phyloP scores from a whole-genome alignment of 352 stramenopile species.

The Thalassiosira delicatula region DNA sequence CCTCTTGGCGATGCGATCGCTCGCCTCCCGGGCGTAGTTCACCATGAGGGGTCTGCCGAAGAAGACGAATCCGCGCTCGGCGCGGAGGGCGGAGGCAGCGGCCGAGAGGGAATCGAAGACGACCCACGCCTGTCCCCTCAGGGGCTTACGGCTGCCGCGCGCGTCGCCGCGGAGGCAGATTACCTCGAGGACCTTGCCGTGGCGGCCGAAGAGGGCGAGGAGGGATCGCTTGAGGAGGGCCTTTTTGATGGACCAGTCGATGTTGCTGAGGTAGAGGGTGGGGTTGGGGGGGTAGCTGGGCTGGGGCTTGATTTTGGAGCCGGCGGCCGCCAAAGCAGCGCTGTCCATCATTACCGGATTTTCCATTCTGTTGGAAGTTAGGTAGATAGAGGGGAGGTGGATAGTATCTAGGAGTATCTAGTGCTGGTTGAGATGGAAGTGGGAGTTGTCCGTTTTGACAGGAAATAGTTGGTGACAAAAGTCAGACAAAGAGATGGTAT shows the following conservation, averaged over 20 bases:
- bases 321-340: no score
- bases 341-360: no score
- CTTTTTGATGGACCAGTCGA: conserved; percentile 84
- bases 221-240: conserved; percentile 73
- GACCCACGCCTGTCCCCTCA: conserved; percentile 81
- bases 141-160: conserved; percentile 3
- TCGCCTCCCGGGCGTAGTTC: conserved; percentile 77
- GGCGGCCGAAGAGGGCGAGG: conserved; percentile 75
- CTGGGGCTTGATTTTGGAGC: conserved; percentile 49
- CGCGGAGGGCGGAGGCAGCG: conserved; percentile 70
- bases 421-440: no score
- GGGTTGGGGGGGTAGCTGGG: conserved; percentile 64
- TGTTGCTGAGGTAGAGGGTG: conserved; percentile 82
- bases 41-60: conserved; percentile 78
- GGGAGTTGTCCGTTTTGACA: no score
- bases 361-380: no score
- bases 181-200: conserved; percentile 84
- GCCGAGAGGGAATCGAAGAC: conserved; percentile 75
- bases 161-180: conserved; percentile 70
- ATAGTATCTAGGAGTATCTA: no score
- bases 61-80: conserved; percentile 76
- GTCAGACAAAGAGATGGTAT: no score
- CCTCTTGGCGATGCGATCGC: conserved; percentile 77
- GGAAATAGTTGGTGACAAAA: no score
- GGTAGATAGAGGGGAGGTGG: no score